Evolutionary conservation across 75 land plant genomes (phyloP).

Genomic region (Larix kaempferi): DNA sequence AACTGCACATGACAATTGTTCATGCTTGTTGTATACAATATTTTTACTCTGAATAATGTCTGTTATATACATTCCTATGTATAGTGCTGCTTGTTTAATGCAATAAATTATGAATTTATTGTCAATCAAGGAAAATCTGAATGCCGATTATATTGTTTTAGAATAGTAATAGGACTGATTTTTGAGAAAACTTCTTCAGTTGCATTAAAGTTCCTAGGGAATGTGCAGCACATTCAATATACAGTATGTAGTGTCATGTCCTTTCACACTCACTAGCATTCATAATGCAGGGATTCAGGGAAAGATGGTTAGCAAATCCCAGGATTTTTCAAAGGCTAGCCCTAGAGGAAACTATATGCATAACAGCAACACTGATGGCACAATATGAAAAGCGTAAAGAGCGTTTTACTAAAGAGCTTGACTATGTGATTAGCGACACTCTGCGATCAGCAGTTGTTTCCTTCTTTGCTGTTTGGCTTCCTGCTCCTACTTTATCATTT

Average conservation of each 20-base stretch:
- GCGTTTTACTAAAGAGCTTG: conserved; percentile 81
- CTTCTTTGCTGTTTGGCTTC: conserved; percentile 97
- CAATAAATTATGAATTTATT: neutral
- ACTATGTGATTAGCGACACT: conserved; percentile 86
- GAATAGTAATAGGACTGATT: neutral
- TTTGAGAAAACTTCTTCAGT: neutral
- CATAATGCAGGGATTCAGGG: conserved; percentile 76
- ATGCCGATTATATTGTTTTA: neutral
- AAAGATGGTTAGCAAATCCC: conserved; percentile 93
- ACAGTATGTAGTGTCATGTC: neutral
- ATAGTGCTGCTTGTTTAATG: no score
- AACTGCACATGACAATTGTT: no score
- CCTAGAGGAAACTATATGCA: conserved; percentile 86
- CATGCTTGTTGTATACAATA: no score
- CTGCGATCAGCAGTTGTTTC: conserved; percentile 81
- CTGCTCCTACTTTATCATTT: conserved; percentile 91
- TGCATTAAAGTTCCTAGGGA: conserved; percentile 10
- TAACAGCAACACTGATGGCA: conserved; percentile 82
- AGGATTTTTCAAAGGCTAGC: conserved; percentile 86
- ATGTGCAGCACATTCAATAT: neutral
- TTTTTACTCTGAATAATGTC: no score
- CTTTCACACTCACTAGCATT: neutral
- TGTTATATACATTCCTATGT: no score
- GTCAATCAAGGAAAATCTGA: neutral
- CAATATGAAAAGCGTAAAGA: conserved; percentile 86